Conservation (phyloP, 225 moss, liverwort and hornwort species). For the Polytrichum commune region DNA sequence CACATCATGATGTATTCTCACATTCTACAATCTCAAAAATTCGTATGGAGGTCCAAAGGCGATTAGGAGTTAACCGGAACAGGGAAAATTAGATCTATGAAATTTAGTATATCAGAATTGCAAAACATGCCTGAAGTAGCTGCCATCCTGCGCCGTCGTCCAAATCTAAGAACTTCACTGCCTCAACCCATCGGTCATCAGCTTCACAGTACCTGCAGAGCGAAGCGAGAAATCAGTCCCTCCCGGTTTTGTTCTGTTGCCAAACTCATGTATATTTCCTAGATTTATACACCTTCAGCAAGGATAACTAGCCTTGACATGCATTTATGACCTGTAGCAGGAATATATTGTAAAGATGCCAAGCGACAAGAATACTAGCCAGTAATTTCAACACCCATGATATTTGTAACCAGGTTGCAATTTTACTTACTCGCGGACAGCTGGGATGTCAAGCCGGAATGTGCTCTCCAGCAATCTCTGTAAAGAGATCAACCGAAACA, state of each 20-base stretch:
- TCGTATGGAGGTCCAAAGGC: too few species aligned
- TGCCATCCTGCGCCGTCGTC: constrained; percentile 99
- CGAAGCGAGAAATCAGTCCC: constrained; percentile 4
- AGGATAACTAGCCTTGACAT: background rate
- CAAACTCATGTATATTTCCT: background rate
- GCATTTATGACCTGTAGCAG: too few species aligned
- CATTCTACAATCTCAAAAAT: too few species aligned
- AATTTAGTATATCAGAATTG: background rate
- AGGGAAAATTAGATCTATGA: too few species aligned
- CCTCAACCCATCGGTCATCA: constrained; percentile 85
- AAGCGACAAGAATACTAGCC: too few species aligned
- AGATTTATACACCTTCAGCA: too few species aligned
- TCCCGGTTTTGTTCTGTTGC: background rate
- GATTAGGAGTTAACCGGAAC: too few species aligned
- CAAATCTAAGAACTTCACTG: constrained; percentile 79
- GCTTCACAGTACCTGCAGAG: constrained; percentile 66
- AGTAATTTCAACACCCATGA: too few species aligned
- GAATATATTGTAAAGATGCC: too few species aligned
- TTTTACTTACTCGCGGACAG: constrained; percentile 76
- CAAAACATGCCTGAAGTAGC: constrained; percentile 62
- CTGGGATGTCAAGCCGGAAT: constrained; percentile 79
- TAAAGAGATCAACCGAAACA: constrained; percentile 7
- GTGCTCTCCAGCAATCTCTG: constrained; percentile 91
- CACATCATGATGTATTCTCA: too few species aligned
- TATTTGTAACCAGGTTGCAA: background rate